phyloP scores from a whole-genome alignment of 2,329 filamentous ascomycete genomes.

The Sarocladium brachiariae region DNA sequence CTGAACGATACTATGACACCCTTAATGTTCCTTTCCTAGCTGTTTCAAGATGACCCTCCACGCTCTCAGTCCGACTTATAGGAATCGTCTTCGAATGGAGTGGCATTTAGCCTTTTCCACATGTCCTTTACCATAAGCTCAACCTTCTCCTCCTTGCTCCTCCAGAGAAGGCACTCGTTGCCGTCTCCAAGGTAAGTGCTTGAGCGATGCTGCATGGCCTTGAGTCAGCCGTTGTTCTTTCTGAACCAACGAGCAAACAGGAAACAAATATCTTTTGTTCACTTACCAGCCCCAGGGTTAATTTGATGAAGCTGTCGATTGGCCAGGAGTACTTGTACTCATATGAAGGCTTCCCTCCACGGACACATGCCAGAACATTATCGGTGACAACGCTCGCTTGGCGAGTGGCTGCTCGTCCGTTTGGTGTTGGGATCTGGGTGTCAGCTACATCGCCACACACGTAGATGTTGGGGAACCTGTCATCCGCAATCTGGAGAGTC shows the following conservation, averaged over 20 bases:
- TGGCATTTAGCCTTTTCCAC: conserved; percentile 37
- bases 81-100: conserved; percentile 33
- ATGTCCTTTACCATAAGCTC: conserved; percentile 34
- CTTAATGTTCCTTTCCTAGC: no score
- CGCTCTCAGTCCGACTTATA: neutral
- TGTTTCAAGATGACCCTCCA: no score
- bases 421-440: conserved; percentile 37
- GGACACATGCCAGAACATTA: conserved; percentile 45
- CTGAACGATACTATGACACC: no score
- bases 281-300: conserved; percentile 44
- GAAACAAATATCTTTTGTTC: conserved; percentile 10
- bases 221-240: neutral
- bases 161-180: conserved; percentile 35
- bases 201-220: conserved; percentile 32
- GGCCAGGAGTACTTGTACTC: conserved; percentile 37
- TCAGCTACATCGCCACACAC: conserved; percentile 59
- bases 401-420: conserved; percentile 45
- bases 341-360: conserved; percentile 30
- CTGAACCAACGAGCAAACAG: neutral
- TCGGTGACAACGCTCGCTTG: conserved; percentile 47
- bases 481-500: conserved; percentile 49
- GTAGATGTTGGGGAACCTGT: conserved; percentile 45
- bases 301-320: conserved; percentile 41
- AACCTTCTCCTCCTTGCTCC: conserved; percentile 34
- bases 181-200: conserved; percentile 37